Evolutionary conservation across 805 yeast genomes (phyloP), one percentile per base, ranked within the genome.

Genomic region (Starmerella vitae): DNA sequence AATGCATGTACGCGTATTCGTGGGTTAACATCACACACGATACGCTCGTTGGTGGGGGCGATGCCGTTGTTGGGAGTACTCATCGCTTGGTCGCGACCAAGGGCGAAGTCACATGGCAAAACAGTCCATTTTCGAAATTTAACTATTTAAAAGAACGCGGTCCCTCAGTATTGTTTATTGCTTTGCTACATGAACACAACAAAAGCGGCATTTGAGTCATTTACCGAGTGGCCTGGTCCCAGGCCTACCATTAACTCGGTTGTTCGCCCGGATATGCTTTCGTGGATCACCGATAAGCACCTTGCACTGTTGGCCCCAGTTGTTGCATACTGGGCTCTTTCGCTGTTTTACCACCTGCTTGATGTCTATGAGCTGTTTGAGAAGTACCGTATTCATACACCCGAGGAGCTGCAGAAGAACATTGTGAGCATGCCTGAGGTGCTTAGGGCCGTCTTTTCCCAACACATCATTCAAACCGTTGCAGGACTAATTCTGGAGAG

Each of bases 321-420:
- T 3, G 64, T 75, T 2, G 85, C 78, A 2, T 91, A 91, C 59
- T 91, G 97, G 97, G 42, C 62, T 1, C 74, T 76, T 51, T 79
- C 94, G 3, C 53, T 71, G 20, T 59, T 81, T 45, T 91, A 81
- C 68, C 84, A 78, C 55, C 44, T 78, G 7, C 62, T 86, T 37
- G 97, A 91, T 58, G 69, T 68, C 31, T 72, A 68, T 49, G 72
- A 82, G 54, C 63, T 84, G 47, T 83, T 86, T 32, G 94, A 82
- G 53, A 65, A 70, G 55, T 84, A 82, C 62, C 69, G 97, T 49
- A 84, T 91, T 37, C 98, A 91, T 58, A 86, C 97, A 17, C 76
- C 86, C 28, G 93, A 79, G 50, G 97, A 88, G 57, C 83, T 84
- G 41, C 56, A 70, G 36, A 71, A 91, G 48, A 91, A 91, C 59